phyloP scores from a whole-genome alignment of 352 stramenopile species.

The Phytophthora europaea region DNA sequence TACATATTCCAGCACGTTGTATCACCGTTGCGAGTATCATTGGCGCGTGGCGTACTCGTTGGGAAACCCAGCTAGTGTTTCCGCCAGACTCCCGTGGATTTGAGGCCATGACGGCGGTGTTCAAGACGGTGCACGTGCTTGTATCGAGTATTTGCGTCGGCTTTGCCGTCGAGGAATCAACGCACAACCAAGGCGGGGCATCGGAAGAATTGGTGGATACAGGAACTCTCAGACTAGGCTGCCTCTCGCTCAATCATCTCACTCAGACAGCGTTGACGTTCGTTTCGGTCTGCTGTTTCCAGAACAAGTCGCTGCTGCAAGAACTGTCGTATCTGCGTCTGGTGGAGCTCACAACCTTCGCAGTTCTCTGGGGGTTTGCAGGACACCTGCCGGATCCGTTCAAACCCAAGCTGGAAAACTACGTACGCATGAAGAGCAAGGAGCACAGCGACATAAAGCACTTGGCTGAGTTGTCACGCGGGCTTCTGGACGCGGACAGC shows the following conservation, averaged over 20 bases:
- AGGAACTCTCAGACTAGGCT: slow-evolving; percentile 35
- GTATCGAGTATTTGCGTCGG: slow-evolving; percentile 39
- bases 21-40: slow-evolving; percentile 38
- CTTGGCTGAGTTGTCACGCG: slow-evolving; percentile 36
- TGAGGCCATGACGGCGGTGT: slow-evolving; percentile 37
- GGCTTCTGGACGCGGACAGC: slow-evolving; percentile 47
- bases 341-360: slow-evolving; percentile 49
- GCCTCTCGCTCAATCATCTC: slow-evolving; percentile 56
- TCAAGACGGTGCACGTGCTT: slow-evolving; percentile 38
- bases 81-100: slow-evolving; percentile 18
- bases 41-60: slow-evolving; percentile 22
- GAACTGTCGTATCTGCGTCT: slow-evolving; percentile 39
- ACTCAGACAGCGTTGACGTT: slow-evolving; percentile 47
- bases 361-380: slow-evolving; percentile 60
- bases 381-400: slow-evolving; percentile 52
- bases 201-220: neutral
- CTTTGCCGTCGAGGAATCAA: slow-evolving; percentile 40
- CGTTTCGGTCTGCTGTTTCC: slow-evolving; percentile 48
- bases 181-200: neutral
- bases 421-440: slow-evolving; percentile 52
- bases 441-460: slow-evolving; percentile 45
- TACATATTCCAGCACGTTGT: slow-evolving; percentile 25
- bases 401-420: slow-evolving; percentile 62
- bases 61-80: slow-evolving; percentile 34
- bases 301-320: slow-evolving; percentile 46